These are phyloP conservation scores for Atalantia buxifolia DNA, from an alignment of 345 rosid species.

Conservation along the genomic window DNA sequence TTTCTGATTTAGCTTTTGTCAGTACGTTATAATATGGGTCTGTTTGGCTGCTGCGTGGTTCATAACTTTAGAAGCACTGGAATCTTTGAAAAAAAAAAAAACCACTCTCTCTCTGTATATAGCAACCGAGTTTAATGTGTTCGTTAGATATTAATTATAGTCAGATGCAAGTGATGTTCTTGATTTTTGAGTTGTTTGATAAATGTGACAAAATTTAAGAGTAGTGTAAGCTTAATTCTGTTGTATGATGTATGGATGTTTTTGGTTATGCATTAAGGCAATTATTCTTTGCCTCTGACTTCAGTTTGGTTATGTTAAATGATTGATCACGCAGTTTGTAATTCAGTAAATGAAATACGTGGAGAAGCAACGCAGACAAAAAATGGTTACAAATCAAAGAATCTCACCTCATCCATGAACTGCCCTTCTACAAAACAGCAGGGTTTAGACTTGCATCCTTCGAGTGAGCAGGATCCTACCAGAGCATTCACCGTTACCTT, in stretches of 20 bases:
- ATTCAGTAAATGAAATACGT: slow-evolving; percentile 33
- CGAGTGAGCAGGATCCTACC: slow-evolving; percentile 18
- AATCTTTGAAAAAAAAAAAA: neutral
- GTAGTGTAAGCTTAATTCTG: neutral
- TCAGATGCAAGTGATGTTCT: neutral
- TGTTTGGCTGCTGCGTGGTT: neutral
- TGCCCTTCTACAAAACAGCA: slow-evolving; percentile 24
- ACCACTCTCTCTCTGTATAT: neutral
- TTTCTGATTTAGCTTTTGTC: neutral
- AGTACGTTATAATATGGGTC: neutral
- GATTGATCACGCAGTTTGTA: slow-evolving; percentile 17
- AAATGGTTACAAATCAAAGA: slow-evolving; percentile 33
- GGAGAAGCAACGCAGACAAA: slow-evolving; percentile 31
- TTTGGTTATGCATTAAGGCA: no score
- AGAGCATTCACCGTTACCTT: slow-evolving; percentile 40
- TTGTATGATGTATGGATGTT: neutral
- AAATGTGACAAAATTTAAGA: neutral
- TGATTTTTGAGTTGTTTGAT: neutral
- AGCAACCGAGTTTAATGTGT: no score
- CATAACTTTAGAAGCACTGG: neutral
- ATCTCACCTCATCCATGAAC: slow-evolving; percentile 16
- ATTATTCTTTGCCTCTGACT: neutral
- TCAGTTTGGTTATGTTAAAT: neutral
- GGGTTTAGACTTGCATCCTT: slow-evolving; percentile 22
- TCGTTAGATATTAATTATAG: neutral